These are phyloP conservation scores for Tinospora cordifolia DNA, from an alignment of 164 flowering plant genomes.

Conservation along the genomic window DNA sequence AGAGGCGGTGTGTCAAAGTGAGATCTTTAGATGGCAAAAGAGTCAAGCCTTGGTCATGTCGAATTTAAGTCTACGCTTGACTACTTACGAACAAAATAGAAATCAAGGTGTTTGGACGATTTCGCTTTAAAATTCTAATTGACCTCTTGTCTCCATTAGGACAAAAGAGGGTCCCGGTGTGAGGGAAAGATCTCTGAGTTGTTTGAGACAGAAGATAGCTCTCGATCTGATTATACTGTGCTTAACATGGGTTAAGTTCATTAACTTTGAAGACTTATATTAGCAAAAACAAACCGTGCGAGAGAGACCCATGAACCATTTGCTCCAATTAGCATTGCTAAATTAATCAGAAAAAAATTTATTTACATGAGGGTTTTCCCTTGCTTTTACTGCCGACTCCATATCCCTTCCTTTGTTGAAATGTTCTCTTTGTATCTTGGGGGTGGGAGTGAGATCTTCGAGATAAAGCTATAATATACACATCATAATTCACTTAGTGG, in stretches of 20 bases:
- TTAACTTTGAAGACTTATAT: no score
- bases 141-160: not conserved
- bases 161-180: not conserved
- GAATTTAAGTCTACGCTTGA: not conserved
- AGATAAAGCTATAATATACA: not conserved
- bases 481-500: not conserved
- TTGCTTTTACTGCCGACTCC: not conserved
- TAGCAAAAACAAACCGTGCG: no score
- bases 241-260: no score
- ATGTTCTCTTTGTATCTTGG: not conserved
- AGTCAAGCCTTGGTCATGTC: not conserved
- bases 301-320: no score
- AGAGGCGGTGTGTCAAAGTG: not conserved
- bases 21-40: not conserved
- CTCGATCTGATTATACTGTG: no score
- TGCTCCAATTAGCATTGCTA: not conserved
- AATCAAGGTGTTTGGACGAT: not conserved
- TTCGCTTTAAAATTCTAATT: not conserved
- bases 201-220: not conserved
- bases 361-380: not conserved
- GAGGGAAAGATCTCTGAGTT: not conserved
- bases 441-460: not conserved
- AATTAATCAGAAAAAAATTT: not conserved
- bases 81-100: not conserved
- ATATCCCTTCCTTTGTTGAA: not conserved